These are phyloP conservation scores for Dictyostelium intermedium DNA, from an alignment of 78 protist species.

Conservation along the genomic window DNA sequence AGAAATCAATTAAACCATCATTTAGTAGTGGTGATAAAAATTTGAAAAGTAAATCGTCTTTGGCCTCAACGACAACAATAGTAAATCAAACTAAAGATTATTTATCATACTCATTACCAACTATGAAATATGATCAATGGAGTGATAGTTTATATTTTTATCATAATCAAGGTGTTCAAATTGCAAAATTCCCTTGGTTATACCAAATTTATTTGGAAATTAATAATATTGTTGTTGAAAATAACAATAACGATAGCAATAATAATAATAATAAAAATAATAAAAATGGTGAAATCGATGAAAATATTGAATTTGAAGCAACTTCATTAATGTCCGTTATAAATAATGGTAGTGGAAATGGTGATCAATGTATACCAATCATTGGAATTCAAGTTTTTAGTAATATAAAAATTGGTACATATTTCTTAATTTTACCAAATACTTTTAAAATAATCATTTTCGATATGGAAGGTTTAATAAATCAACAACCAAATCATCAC, in stretches of 20 bases:
- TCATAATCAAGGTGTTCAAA: constrained; percentile 48
- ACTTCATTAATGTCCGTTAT: not conserved
- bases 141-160: constrained; percentile 26
- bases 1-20: not conserved
- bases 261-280: not conserved
- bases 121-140: constrained; percentile 1
- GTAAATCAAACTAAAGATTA: not conserved
- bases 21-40: not conserved
- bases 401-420: constrained; percentile 28
- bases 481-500: not conserved
- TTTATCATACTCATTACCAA: constrained; percentile 39
- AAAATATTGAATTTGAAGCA: constrained; percentile 7
- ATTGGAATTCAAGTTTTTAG: constrained; percentile 26
- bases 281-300: not conserved
- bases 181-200: constrained; percentile 49
- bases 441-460: constrained; percentile 2
- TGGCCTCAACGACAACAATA: not conserved
- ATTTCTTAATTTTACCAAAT: constrained; percentile 24
- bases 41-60: not conserved
- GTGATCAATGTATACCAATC: constrained; percentile 8
- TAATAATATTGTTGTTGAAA: not conserved
- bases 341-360: not conserved
- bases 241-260: not conserved
- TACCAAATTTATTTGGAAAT: not conserved
- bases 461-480: constrained; percentile 37